Conservation (phyloP, 2,329 filamentous ascomycete species). For the Diplodia scrobiculata region DNA sequence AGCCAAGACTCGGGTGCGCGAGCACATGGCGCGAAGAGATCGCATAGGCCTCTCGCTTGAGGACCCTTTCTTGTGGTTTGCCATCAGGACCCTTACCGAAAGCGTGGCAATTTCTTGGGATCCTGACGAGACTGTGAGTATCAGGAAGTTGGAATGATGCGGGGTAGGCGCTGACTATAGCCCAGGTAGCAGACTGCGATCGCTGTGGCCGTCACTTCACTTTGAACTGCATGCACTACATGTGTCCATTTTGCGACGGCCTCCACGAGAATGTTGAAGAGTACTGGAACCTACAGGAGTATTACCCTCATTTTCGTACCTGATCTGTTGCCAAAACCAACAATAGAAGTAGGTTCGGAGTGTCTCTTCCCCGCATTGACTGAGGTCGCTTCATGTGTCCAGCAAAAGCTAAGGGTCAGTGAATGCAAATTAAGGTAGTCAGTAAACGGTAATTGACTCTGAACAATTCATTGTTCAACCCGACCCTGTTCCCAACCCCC, state of each 20-base stretch:
- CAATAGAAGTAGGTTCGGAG: too few species aligned
- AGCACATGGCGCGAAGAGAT: neutral
- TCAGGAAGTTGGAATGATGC: neutral
- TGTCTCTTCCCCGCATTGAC: too few species aligned
- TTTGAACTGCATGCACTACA: neutral
- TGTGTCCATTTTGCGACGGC: slow-evolving; percentile 2
- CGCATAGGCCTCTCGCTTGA: neutral
- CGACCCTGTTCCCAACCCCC: too few species aligned
- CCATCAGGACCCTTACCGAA: neutral
- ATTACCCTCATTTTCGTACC: neutral
- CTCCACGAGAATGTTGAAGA: neutral
- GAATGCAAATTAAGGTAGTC: too few species aligned
- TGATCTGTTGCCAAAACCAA: too few species aligned
- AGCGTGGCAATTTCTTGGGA: neutral
- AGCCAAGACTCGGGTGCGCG: neutral
- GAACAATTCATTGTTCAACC: too few species aligned
- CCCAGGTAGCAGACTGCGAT: neutral
- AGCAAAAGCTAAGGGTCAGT: too few species aligned
- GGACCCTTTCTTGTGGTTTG: neutral
- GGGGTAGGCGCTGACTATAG: neutral
- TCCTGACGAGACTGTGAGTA: neutral
- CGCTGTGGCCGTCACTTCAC: neutral
- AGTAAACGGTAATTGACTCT: too few species aligned
- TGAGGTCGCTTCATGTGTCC: too few species aligned
- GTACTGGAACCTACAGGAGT: neutral